Percentiles rank a stretch among this genome's conserved stretches.
Evolutionary conservation across 495 filamentous ascomycete species (phyloP).

Genomic region (Podospora appendiculata): DNA sequence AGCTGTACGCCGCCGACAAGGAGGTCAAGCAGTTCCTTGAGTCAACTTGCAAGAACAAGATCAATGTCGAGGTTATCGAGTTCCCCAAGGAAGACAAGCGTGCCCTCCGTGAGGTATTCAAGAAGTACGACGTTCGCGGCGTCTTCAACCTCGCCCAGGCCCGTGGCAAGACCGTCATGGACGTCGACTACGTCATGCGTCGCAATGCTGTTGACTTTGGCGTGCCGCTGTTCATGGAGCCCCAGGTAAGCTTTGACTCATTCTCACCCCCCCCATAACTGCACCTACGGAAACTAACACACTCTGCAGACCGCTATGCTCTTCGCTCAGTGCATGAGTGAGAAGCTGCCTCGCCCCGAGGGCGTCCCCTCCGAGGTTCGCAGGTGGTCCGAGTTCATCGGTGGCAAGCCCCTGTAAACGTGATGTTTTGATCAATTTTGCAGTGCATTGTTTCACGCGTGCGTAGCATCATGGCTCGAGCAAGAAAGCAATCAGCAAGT

Average conservation of each 20-base stretch:
- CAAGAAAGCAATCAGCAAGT: no score
- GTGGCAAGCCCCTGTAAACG: constrained; percentile 77
- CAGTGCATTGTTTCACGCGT: no score
- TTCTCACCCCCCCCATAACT: background rate
- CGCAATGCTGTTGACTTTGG: constrained; percentile 98
- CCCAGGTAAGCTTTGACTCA: constrained; percentile 62
- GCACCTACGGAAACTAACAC: constrained; percentile 11
- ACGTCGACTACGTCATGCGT: constrained; percentile 98
- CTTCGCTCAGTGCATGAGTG: constrained; percentile 92
- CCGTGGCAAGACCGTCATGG: constrained; percentile 73
- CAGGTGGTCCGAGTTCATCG: constrained; percentile 90
- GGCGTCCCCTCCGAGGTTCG: constrained; percentile 84
- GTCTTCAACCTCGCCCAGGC: constrained; percentile 90
- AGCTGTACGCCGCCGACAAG: constrained; percentile 76
- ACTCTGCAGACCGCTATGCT: constrained; percentile 74
- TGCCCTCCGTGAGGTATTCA: constrained; percentile 87
- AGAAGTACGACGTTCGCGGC: constrained; percentile 93
- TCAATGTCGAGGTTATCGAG: constrained; percentile 83
- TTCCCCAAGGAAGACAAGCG: constrained; percentile 97
- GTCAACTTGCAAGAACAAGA: constrained; percentile 52
- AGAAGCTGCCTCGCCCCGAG: constrained; percentile 78
- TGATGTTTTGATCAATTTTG: background rate
- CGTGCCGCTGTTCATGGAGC: constrained; percentile 97
- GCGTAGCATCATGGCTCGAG: no score
- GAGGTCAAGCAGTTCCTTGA: constrained; percentile 80